Base-by-base conservation (phyloP, 139 green algal genomes). In the Choricystis sp. region DNA sequence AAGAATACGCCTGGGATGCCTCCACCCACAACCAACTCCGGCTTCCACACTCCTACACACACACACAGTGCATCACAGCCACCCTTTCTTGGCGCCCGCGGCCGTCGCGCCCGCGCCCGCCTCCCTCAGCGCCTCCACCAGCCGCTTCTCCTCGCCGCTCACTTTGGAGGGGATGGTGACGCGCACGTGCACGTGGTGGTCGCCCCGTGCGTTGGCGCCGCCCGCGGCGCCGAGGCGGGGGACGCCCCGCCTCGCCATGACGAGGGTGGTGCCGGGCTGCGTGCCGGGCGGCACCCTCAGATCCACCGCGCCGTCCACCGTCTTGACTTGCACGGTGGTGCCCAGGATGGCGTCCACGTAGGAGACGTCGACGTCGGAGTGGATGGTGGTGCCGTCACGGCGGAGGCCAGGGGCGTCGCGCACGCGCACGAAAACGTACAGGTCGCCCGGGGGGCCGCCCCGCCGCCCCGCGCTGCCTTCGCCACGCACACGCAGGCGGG, bases 231-330 rank as follows among this genome's bases (percentile, higher is more conserved):
- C 90, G 9, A 98, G 81, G 26, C 79, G 74, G 1, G 91, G 91
- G 49, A 97, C 93, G 0, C 94, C 94, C 0, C 91, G 74, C 83
- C 96, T 96, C 61, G 82, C 75, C 94, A 99, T 98, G 24, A 98
- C 79, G 67, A 99, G 75, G 5, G 90, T 98, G 2, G 91, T 97
- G 58, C 85, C 89, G 0, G 94, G 94, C 80, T 99, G 93, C 9
- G 89, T 97, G 57, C 91, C 91, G 3, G 76, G 60, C 20, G 94
- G 94, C 49, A 99, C 88, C 72, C 95, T 96, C 19, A 99, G 77
- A 70, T 99, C 93, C 55, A 99, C 93, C 31, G 74, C 60, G 0
- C 89, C 92, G 67, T 98, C 92, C 24, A 98, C 64, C 14, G 65
- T 61, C 31, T 72, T 48, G 27, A 95, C 87, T 71, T 89, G 79